A percentile compares a stretch with the other conserved stretches of the same genome.
These are phyloP conservation scores for Thelephora ganbajun DNA, from an alignment of 768 basidiomycete species.

Conservation along the genomic window DNA sequence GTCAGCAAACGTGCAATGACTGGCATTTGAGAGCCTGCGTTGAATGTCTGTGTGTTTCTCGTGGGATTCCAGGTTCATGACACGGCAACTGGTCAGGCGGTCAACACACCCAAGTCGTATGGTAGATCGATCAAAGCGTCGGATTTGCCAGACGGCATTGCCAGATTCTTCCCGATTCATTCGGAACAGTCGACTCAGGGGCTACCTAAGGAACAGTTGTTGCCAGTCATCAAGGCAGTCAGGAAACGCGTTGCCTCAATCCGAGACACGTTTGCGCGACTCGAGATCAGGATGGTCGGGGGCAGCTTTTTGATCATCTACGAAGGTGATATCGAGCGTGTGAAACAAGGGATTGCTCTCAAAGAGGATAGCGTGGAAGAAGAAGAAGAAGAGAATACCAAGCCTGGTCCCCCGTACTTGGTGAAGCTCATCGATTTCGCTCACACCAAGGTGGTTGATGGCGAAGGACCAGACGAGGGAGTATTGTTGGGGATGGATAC, in stretches of 20 bases:
- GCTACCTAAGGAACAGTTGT: constrained; percentile 6
- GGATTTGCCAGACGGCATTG: constrained; percentile 66
- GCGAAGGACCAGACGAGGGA: constrained; percentile 67
- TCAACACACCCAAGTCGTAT: constrained; percentile 58
- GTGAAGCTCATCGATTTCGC: constrained; percentile 92
- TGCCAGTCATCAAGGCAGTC: constrained; percentile 44
- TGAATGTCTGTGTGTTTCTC: not conserved
- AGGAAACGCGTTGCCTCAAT: constrained; percentile 39
- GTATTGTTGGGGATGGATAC: constrained; percentile 58
- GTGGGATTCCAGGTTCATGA: constrained; percentile 49
- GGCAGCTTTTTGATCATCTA: constrained; percentile 74
- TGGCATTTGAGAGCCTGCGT: not conserved
- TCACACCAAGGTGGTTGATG: constrained; percentile 57
- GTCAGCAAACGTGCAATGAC: constrained; percentile 26
- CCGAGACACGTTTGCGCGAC: constrained; percentile 27
- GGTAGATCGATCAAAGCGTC: constrained; percentile 59
- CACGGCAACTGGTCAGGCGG: constrained; percentile 34
- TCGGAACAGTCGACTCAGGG: constrained; percentile 1
- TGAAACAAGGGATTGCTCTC: constrained; percentile 21
- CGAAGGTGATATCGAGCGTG: constrained; percentile 40
- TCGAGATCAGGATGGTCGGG: constrained; percentile 74
- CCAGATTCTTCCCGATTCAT: constrained; percentile 60
- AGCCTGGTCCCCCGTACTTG: constrained; percentile 33
- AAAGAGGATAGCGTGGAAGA: constrained; percentile 23
- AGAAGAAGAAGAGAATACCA: constrained; percentile 21